Base-by-base conservation (phyloP, 306 rosid species). In the Ochetophila trinervis region DNA sequence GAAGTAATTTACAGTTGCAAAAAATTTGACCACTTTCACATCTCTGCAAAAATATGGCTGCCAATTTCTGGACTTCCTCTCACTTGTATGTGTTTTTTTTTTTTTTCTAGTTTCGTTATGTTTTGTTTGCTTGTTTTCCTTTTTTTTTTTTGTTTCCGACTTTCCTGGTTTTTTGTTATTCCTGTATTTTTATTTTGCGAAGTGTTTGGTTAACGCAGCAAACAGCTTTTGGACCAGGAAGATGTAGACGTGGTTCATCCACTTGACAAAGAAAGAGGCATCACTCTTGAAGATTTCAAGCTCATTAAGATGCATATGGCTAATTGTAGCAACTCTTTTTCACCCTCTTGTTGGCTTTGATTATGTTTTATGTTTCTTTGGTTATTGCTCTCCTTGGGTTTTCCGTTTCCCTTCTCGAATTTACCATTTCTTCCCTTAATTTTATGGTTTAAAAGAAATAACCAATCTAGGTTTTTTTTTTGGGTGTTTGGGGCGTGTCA, bases 61-160 rank as follows among this genome's bases (percentile, higher is more conserved):
- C 96, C 51, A 89, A 89, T 85, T 92, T 89, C 83, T 92, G 98
- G 98, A 66, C 95, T 40, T 92, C 96, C 4, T 89, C 98, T 56
- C 98, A 92, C 83, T 77, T 48, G 98, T 92, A 79, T 42, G 85
- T 66, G n/a, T n/a, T n/a, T n/a, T n/a, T n/a, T n/a, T n/a, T n/a
- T n/a, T n/a, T 69, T 72, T 7, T 21, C 34, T 4, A n/a, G 42
- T 20, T 32, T 17, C 42, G 19, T 32, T 15, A 15, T 40, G 4
- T 44, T 36, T 24, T 30, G 5, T 8, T 54, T 66, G 24, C 54
- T 55, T 8, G 18, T 44, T 34, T 59, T 23, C 14, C 12, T 2
- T 16, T 9, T 47, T 64, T 53, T 11, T 42, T 5, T 2, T 36
- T 67, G n/a, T 65, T 54, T 20, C 54, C 40, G 14, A n/a, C 27